A percentile compares a stretch with the other conserved stretches of the same genome.
phyloP scores from a whole-genome alignment of 2,329 filamentous ascomycete genomes.

The Ophiobolus disseminans region DNA sequence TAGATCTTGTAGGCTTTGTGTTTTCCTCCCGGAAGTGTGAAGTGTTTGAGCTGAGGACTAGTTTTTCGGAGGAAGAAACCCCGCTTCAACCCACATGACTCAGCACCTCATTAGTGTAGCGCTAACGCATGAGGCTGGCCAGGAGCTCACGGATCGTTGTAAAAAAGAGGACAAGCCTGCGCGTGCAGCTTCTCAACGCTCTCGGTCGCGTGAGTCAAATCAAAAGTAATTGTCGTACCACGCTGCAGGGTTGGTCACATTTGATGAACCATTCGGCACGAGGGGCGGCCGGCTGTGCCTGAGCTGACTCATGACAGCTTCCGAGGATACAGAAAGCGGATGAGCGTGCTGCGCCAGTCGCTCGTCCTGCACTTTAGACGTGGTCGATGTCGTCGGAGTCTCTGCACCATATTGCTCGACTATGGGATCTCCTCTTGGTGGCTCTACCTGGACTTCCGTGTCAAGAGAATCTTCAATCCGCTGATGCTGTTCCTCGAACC shows the following conservation, averaged over 20 bases:
- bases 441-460: too few species aligned
- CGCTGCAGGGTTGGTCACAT: neutral
- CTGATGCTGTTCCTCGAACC: conserved; percentile 25
- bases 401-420: too few species aligned
- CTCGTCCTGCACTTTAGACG: too few species aligned
- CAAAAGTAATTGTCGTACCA: conserved; percentile 14
- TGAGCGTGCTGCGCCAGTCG: too few species aligned
- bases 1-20: neutral
- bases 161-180: too few species aligned
- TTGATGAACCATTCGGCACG: conserved; percentile 1
- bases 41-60: neutral
- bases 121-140: too few species aligned
- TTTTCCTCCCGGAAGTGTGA: neutral
- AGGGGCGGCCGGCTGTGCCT: conserved; percentile 1
- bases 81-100: conserved; percentile 10
- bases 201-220: neutral
- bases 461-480: too few species aligned
- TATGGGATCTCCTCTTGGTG: too few species aligned
- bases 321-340: too few species aligned
- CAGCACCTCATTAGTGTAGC: neutral
- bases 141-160: too few species aligned
- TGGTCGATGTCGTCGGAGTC: too few species aligned
- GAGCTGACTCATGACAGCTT: conserved; percentile 1
- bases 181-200: too few species aligned
- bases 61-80: conserved; percentile 17